Percentiles rank a stretch among this genome's conserved stretches.
Evolutionary conservation across 2,329 filamentous ascomycete species (phyloP).

Genomic region (Fusarium ambrosium): DNA sequence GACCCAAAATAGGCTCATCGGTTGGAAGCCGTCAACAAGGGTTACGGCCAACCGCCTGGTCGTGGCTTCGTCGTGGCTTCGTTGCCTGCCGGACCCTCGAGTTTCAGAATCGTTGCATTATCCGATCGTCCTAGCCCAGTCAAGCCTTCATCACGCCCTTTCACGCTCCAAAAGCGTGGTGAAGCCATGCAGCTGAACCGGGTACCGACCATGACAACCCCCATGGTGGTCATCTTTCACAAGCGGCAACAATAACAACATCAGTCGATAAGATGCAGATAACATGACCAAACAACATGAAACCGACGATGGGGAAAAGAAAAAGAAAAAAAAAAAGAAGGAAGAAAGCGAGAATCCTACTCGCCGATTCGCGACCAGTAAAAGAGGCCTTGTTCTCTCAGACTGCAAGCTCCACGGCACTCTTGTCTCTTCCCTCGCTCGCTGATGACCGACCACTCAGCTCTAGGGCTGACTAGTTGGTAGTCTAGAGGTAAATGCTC

Average conservation of each 20-base stretch:
- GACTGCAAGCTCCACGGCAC: conserved; percentile 9
- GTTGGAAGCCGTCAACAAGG: conserved; percentile 12
- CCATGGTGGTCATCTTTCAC: neutral
- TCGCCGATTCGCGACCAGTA: conserved; percentile 3
- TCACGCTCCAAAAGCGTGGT: neutral
- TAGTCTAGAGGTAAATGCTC: conserved; percentile 24
- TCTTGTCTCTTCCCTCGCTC: conserved; percentile 26
- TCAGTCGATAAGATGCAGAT: conserved; percentile 1
- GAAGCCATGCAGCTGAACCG: conserved; percentile 2
- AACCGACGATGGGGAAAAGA: neutral
- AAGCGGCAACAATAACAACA: neutral
- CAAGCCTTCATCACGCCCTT: conserved; percentile 1
- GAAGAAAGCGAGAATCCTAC: conserved; percentile 9
- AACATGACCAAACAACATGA: conserved; percentile 9
- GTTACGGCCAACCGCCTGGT: neutral
- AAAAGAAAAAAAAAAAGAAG: conserved; percentile 3
- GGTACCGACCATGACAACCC: conserved; percentile 1
- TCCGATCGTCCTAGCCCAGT: conserved; percentile 21
- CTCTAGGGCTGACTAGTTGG: neutral
- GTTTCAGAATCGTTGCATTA: conserved; percentile 29
- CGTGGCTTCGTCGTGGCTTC: neutral
- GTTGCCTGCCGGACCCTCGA: conserved; percentile 2
- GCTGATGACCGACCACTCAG: neutral
- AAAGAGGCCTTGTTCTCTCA: conserved; percentile 18
- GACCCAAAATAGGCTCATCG: neutral